Evolutionary conservation across 2,329 filamentous ascomycete genomes (phyloP), one percentile per base, ranked within the genome.

Genomic region (Botryotinia globosa): DNA sequence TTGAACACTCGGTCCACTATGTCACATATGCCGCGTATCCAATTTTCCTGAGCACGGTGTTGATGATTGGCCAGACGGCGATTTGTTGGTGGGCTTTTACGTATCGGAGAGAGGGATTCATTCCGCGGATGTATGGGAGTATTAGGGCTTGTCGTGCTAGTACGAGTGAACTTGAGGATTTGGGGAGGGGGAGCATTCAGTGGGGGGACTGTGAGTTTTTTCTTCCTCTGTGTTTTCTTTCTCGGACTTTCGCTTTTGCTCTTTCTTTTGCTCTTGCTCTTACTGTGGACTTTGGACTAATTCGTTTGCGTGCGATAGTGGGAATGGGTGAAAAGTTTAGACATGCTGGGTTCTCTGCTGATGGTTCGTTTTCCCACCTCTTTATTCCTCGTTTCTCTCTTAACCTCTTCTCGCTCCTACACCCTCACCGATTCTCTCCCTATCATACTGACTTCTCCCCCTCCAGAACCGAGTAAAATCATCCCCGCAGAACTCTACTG

Each of bases 21-120:
- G 74, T 77, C 16, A 76, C 73, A 0, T 77, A 73, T 62, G 75
- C 76, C 1, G 48, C 70, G 0, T 77, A 76, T 65, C 76, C 75
- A 0, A 76, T 77, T 7, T 77, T 76, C 22, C 25, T 76, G 7
- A 74, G 71, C 4, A 75, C 76, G 9, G 29, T 76, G 5, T 58
- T 76, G 51, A 76, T 77, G 74, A 48, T 76, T 25, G 72, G 74
- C 1, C 74, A 76, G 73, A 77, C 74, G 1, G 73, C 25, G 0
- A 42, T 76, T 14, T 77, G 75, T 51, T 77, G 75, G 73, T 76
- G 75, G 76, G 74, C 73, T 14, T 76, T 75, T 56, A 77, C 74
- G 1, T 76, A 73, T 62, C 70, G 71, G 7, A 70, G 74, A 25
- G 76, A 77, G 45, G 75, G 76, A 0, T 77, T 77, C 25, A 75